A percentile compares a stretch with the other conserved stretches of the same genome.
Conservation (phyloP, 2,329 filamentous ascomycete genomes). For the Beauveria caledonica region DNA sequence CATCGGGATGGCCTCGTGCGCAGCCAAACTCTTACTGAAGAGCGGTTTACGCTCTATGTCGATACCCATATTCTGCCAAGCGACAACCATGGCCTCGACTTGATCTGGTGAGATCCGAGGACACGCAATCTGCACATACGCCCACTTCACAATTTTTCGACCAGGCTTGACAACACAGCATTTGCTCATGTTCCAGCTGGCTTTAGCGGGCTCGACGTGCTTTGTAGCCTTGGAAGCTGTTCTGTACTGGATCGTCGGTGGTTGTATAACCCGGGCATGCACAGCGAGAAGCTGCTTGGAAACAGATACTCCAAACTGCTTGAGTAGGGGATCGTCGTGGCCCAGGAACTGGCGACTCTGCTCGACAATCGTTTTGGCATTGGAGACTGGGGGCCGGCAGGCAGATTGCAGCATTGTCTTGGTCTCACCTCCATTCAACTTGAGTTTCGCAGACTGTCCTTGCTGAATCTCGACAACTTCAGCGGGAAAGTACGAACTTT, state of each 20-base stretch:
- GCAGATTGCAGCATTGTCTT: conserved; percentile 64
- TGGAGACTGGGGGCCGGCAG: conserved; percentile 56
- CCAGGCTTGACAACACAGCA: conserved; percentile 49
- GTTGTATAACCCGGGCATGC: conserved; percentile 55
- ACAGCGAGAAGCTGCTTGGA: conserved; percentile 60
- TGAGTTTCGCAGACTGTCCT: conserved; percentile 55
- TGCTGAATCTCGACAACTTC: conserved; percentile 56
- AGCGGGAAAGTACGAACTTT: conserved; percentile 57
- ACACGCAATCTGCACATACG: conserved; percentile 37
- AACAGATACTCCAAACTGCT: conserved; percentile 55
- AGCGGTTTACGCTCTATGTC: conserved; percentile 22
- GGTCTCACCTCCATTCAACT: conserved; percentile 54
- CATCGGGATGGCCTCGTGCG: conserved; percentile 6
- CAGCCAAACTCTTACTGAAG: conserved; percentile 6
- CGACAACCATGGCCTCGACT: conserved; percentile 24
- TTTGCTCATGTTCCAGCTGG: conserved; percentile 61
- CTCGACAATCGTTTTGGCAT: conserved; percentile 56
- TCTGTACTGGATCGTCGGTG: conserved; percentile 55
- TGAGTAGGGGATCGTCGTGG: conserved; percentile 41
- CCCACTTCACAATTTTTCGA: conserved; percentile 39
- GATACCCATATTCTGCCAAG: conserved; percentile 28
- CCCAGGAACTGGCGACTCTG: conserved; percentile 50
- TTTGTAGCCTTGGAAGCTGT: not conserved
- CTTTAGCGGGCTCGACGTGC: conserved; percentile 33
- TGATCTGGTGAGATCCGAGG: conserved; percentile 10